Conservation (phyloP, 108 stramenopile genomes). For the Craspedostauros australis region DNA sequence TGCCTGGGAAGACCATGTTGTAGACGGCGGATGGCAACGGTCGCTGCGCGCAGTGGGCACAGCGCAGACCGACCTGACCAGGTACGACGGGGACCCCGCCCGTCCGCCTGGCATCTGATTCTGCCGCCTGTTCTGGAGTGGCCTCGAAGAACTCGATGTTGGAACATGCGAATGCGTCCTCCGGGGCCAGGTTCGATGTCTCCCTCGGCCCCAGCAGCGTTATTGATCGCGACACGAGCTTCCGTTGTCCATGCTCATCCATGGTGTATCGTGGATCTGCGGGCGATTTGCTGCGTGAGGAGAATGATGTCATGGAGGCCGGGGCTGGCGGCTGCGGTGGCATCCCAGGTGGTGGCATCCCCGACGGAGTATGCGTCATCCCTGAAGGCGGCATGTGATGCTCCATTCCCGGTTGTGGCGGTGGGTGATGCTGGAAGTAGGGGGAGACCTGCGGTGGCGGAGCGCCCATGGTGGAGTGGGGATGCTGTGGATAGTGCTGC, state of each 20-base stretch:
- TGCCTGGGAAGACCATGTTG: slow-evolving; percentile 18
- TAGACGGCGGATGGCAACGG: not conserved
- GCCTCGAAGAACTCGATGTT: slow-evolving; percentile 38
- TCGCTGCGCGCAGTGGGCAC: slow-evolving; percentile 28
- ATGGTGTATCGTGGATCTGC: slow-evolving; percentile 1
- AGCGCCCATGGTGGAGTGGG: not conserved
- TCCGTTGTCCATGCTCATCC: not conserved
- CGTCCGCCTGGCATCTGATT: slow-evolving; percentile 6
- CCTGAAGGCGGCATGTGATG: not conserved
- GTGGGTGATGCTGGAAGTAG: not conserved
- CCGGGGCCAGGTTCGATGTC: not conserved
- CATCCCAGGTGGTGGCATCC: not conserved
- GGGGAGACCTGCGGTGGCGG: slow-evolving; percentile 1
- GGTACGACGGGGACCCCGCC: slow-evolving; percentile 10
- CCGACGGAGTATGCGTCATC: not conserved
- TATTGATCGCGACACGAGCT: not conserved
- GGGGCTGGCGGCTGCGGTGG: not conserved
- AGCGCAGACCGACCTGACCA: slow-evolving; percentile 40
- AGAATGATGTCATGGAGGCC: no score
- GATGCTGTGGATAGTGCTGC: not conserved
- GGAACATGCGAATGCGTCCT: slow-evolving; percentile 23
- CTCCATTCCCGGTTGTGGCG: slow-evolving; percentile 5
- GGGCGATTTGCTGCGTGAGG: not conserved
- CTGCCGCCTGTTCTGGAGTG: slow-evolving; percentile 16
- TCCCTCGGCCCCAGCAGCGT: slow-evolving; percentile 11